Base-by-base conservation (phyloP, 352 stramenopile species). In the Phytopythium oedochilum region DNA sequence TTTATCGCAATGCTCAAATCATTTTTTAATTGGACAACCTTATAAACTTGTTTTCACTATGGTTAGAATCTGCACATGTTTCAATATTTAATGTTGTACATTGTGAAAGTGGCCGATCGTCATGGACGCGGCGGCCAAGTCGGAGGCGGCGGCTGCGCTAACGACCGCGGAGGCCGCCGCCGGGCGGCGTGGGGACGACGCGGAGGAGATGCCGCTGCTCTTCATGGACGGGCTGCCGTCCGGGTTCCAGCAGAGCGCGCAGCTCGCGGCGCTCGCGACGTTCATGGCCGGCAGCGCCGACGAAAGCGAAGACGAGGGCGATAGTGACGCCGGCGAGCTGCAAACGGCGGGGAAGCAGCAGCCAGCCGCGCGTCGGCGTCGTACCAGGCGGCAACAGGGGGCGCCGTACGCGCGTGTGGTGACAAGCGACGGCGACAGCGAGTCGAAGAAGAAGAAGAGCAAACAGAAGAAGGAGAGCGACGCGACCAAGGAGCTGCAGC, bases 201-300 rank as follows among this genome's bases (percentile, higher is more conserved):
- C 86, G 38, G 73, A 86, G 1, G 78, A 89, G 58, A 83, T 87
- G 72, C 83, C 83, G 53, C 74, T 93, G 25, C 72, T 93, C 56
- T 90, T 93, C 58, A 84, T 88, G 78, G 78, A 84, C 46, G 38
- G 56, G 9, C 63, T 93, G 11, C 83, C 83, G n/a, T 60, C 64
- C 9, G 68, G 78, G 58, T 92, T 91, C 60, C 45, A 76, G 63
- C 61, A 72, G 34, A 93, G 72, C 45, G 69, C 73, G 48, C 75
- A 93, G 66, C 66, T 93, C 28, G 80, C 78, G 28, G 83, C 83
- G 32, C 78, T 93, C 44, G 75, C 76, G 47, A 83, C 78, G 53
- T 88, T 93, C 67, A 89, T 90, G 74, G 63, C 63, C 42, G 77
- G 75, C 57, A 80, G 71, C 36, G 72, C 84, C 32, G 74, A 76